Conservation (phyloP, 257 asterid genomes). For the Fraxinus quadrangulata region DNA sequence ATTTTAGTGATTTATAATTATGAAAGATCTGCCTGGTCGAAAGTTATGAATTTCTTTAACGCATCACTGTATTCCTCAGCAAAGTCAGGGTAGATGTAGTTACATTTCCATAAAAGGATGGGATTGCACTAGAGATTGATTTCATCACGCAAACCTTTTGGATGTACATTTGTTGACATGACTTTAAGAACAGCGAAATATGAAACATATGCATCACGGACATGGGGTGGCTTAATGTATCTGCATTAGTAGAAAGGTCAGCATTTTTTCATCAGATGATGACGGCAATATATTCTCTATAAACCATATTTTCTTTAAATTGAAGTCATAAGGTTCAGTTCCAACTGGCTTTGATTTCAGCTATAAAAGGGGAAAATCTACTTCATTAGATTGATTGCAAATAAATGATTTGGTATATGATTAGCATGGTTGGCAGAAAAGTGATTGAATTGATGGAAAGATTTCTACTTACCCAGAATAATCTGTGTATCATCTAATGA, state of each 20-base stretch:
- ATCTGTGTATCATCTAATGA: not conserved
- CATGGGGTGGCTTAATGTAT: slow-evolving; percentile 1
- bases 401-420: not conserved
- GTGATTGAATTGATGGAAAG: not conserved
- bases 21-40: not conserved
- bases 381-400: slow-evolving; percentile 6
- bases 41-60: slow-evolving; percentile 1
- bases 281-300: not conserved
- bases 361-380: not conserved
- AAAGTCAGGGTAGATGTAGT: slow-evolving; percentile 6
- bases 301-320: not conserved
- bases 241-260: not conserved
- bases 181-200: slow-evolving; percentile 10
- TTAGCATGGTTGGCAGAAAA: not conserved
- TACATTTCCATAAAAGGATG: slow-evolving; percentile 14
- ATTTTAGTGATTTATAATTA: slow-evolving; percentile 7
- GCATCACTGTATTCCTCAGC: not conserved
- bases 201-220: slow-evolving; percentile 13
- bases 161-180: slow-evolving; percentile 18
- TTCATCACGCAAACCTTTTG: not conserved
- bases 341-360: not conserved
- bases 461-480: not conserved
- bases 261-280: not conserved
- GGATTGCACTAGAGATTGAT: slow-evolving; percentile 3
- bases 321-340: not conserved